Evolutionary conservation across 2,329 filamentous ascomycete species (phyloP).

Genomic region (Anisogramma anomala): DNA sequence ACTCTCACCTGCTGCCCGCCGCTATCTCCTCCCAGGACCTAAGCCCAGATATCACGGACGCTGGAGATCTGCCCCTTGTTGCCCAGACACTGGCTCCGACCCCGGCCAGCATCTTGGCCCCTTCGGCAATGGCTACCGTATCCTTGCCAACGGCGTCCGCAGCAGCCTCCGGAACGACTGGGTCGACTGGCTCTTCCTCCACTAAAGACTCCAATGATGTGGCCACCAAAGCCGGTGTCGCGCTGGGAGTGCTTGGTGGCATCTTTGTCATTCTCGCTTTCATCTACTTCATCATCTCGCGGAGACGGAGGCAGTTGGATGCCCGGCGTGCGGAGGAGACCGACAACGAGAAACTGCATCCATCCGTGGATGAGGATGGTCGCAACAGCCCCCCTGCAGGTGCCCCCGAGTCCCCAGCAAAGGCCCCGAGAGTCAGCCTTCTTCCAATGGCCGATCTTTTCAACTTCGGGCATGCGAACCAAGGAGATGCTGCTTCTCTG

Average conservation of each 20-base stretch:
- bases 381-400: no score
- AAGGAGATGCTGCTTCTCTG: no score
- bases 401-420: constrained; percentile 32
- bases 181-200: constrained; percentile 20
- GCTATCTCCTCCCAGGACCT: no score
- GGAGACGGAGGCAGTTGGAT: constrained; percentile 54
- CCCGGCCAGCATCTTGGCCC: neutral
- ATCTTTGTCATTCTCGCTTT: constrained; percentile 55
- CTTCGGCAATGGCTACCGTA: neutral
- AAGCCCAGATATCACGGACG: no score
- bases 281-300: constrained; percentile 59
- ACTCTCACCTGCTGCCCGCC: no score
- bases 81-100: neutral
- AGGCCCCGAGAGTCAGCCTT: constrained; percentile 71
- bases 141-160: constrained; percentile 1
- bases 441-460: constrained; percentile 77
- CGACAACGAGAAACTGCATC: constrained; percentile 54
- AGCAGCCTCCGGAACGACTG: constrained; percentile 12
- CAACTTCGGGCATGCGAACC: constrained; percentile 36
- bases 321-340: constrained; percentile 35
- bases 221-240: constrained; percentile 65
- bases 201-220: constrained; percentile 18
- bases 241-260: constrained; percentile 65
- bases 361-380: constrained; percentile 26
- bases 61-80: no score